Percentiles rank a stretch among this genome's conserved stretches.
These are phyloP conservation scores for Aureobasidium sp. DNA, from an alignment of 2,329 filamentous ascomycete genomes.

Conservation along the genomic window DNA sequence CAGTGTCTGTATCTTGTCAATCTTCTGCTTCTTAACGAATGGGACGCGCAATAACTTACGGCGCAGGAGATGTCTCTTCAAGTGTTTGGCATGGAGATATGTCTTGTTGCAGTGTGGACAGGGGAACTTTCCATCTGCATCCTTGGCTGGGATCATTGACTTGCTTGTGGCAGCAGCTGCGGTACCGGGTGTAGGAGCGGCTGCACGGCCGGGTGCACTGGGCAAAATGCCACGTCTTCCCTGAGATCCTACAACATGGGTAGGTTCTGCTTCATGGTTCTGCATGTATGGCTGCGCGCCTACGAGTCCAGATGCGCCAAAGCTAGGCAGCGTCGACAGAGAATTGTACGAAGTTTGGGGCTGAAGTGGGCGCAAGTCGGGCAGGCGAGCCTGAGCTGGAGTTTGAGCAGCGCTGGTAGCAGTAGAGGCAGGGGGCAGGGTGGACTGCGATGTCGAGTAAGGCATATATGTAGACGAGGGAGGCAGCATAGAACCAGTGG, in stretches of 20 bases:
- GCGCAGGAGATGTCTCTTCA: constrained; percentile 91
- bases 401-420: constrained; percentile 23
- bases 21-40: background rate
- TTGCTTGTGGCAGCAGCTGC: constrained; percentile 52
- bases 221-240: constrained; percentile 86
- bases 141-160: constrained; percentile 84
- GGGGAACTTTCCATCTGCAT: constrained; percentile 95
- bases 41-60: constrained; percentile 58
- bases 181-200: constrained; percentile 64
- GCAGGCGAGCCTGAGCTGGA: constrained; percentile 26
- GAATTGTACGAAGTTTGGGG: constrained; percentile 34
- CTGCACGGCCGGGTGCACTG: constrained; percentile 78
- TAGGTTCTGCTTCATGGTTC: constrained; percentile 53
- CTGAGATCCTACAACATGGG: constrained; percentile 91
- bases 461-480: constrained; percentile 25
- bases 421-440: constrained; percentile 28
- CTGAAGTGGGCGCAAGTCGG: constrained; percentile 34
- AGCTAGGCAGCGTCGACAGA: constrained; percentile 32
- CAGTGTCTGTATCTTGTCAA: constrained; percentile 65
- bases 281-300: constrained; percentile 32
- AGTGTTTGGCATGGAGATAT: constrained; percentile 92
- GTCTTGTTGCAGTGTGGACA: constrained; percentile 98
- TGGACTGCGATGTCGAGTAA: constrained; percentile 23
- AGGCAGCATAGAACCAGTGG: constrained; percentile 30
- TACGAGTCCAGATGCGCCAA: constrained; percentile 24